phyloP scores from a whole-genome alignment of 306 rosid genomes.

The Malus orientalis region DNA sequence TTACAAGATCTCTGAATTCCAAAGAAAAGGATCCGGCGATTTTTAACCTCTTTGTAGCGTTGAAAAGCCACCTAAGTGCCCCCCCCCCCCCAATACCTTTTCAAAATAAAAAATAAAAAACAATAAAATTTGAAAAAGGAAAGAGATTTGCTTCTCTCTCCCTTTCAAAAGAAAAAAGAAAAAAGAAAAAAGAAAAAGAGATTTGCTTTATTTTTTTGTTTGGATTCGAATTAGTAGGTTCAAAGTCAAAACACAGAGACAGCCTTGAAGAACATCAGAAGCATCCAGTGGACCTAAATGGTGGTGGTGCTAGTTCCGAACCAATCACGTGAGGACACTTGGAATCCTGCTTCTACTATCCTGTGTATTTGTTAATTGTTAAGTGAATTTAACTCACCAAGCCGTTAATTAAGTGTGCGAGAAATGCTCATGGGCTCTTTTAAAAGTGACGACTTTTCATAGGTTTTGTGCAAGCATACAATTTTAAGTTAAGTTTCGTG shows the following conservation, averaged over 20 bases:
- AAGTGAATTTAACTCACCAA: no score
- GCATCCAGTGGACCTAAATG: background rate
- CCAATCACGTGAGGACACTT: background rate
- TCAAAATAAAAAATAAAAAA: background rate
- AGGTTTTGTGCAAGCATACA: no score
- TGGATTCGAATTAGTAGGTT: background rate
- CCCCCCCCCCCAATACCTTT: background rate
- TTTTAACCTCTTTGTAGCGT: background rate
- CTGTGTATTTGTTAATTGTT: no score
- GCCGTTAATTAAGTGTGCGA: no score
- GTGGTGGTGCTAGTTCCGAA: background rate
- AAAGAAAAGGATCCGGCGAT: fast-evolving
- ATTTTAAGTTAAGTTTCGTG: no score
- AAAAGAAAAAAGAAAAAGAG: no score
- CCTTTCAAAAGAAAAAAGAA: no score
- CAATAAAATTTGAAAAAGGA: background rate
- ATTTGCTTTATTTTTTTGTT: background rate
- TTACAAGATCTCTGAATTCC: fast-evolving
- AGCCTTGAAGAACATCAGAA: background rate
- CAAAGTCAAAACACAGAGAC: constrained; percentile 13
- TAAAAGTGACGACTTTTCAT: no score
- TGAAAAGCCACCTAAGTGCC: constrained; percentile 6
- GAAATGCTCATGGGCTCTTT: no score
- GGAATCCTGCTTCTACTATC: background rate
- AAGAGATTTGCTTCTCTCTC: no score